Evolutionary conservation across 768 basidiomycete genomes (phyloP).

Genomic region (Phlegmacium glaucopus): DNA sequence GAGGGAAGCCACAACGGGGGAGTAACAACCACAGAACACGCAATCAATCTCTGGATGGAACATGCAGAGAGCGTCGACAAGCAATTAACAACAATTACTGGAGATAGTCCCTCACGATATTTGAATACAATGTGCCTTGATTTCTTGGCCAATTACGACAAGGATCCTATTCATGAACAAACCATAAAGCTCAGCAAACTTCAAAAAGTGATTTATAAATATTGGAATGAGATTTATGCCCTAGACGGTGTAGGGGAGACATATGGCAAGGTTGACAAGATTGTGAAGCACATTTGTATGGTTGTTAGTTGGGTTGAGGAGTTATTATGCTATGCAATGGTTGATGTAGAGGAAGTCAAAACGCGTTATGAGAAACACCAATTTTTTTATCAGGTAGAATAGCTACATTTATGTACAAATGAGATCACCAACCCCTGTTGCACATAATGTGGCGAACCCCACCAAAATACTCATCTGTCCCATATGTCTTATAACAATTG

Average conservation of each 20-base stretch:
- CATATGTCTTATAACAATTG: neutral
- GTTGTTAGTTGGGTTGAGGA: neutral
- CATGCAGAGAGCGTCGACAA: neutral
- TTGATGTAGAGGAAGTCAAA: neutral
- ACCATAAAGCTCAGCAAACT: too few relatives aligned
- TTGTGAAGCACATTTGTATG: too few relatives aligned
- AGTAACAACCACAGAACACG: neutral
- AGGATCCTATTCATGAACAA: too few relatives aligned
- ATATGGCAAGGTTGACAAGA: too few relatives aligned
- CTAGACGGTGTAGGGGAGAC: too few relatives aligned
- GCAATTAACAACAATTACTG: neutral
- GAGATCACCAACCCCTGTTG: neutral
- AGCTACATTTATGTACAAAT: neutral
- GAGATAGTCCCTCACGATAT: neutral
- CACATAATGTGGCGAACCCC: neutral
- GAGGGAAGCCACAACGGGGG: neutral
- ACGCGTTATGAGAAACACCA: neutral
- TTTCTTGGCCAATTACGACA: neutral
- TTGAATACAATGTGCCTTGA: neutral
- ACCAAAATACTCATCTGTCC: neutral
- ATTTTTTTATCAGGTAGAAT: neutral
- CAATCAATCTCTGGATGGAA: neutral
- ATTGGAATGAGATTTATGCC: too few relatives aligned
- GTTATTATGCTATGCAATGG: neutral
- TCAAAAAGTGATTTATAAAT: too few relatives aligned